Conservation (phyloP, 192 early-diverging fungal species). For the Entomortierella chlamydospora region DNA sequence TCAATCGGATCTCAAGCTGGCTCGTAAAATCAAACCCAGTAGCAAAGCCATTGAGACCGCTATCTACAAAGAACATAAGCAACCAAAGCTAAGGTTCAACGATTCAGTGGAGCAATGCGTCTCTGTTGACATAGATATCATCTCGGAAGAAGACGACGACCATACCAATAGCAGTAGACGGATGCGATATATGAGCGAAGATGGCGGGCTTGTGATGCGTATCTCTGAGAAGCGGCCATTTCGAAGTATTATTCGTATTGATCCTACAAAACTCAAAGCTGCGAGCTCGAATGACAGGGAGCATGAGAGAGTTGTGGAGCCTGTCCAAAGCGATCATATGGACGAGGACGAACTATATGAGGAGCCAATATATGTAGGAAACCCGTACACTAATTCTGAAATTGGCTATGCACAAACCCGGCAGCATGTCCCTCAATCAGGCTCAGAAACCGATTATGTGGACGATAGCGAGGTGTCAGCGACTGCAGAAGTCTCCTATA, state of each 20-base stretch:
- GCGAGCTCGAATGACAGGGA: constrained; percentile 18
- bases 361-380: constrained; percentile 35
- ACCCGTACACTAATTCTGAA: constrained; percentile 18
- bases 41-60: constrained; percentile 44
- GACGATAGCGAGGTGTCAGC: constrained; percentile 13
- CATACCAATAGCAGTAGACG: not conserved
- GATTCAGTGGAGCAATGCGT: constrained; percentile 69
- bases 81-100: constrained; percentile 67
- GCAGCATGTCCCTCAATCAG: not conserved
- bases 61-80: constrained; percentile 58
- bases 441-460: not conserved
- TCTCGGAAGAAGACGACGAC: constrained; percentile 49
- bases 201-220: constrained; percentile 36
- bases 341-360: constrained; percentile 36
- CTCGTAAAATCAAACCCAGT: constrained; percentile 24
- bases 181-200: constrained; percentile 20
- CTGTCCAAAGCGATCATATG: constrained; percentile 7
- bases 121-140: constrained; percentile 54
- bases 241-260: constrained; percentile 44
- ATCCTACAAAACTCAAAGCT: constrained; percentile 40
- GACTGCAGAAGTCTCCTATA: constrained; percentile 31
- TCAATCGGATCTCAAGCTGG: constrained; percentile 46
- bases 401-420: constrained; percentile 1
- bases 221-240: constrained; percentile 18
- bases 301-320: not conserved